Percentiles rank a stretch among this genome's conserved stretches.
Evolutionary conservation across 2,329 filamentous ascomycete genomes (phyloP).

Genomic region (Colletotrichum sp.): DNA sequence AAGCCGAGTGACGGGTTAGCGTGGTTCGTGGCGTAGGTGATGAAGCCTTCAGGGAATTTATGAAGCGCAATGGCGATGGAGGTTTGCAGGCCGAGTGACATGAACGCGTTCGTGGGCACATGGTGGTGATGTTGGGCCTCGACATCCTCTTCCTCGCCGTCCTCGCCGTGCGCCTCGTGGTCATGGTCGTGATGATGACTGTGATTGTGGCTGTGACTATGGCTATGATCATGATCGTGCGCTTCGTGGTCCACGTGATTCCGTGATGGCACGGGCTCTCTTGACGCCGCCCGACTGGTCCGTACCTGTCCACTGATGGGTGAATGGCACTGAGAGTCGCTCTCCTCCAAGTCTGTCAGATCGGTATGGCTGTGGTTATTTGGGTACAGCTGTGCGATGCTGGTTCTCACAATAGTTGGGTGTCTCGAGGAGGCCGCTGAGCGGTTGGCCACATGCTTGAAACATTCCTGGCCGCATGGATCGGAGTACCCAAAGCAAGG

Average conservation of each 20-base stretch:
- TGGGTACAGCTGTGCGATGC: constrained; percentile 38
- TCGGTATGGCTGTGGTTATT: constrained; percentile 27
- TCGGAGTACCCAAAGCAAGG: constrained; percentile 70
- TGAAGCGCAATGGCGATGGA: constrained; percentile 94
- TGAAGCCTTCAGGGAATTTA: constrained; percentile 87
- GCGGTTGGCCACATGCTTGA: constrained; percentile 58
- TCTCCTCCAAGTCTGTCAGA: constrained; percentile 34
- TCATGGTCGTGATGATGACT: background rate
- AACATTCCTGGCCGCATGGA: constrained; percentile 69
- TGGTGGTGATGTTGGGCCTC: constrained; percentile 83
- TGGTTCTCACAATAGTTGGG: constrained; percentile 44
- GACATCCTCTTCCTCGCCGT: constrained; percentile 40
- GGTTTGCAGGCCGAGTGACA: constrained; percentile 95
- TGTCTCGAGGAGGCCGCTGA: constrained; percentile 36
- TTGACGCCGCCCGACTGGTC: constrained; percentile 43
- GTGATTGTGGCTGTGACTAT: constrained; percentile 14
- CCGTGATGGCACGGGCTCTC: constrained; percentile 33
- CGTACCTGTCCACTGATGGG: constrained; percentile 37
- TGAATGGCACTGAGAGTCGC: constrained; percentile 31
- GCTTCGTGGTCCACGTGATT: constrained; percentile 28
- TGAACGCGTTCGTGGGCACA: constrained; percentile 90
- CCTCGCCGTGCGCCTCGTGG: constrained; percentile 29
- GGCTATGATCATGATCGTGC: constrained; percentile 24
- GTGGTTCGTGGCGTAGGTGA: constrained; percentile 97
- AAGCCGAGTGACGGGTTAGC: constrained; percentile 88